Evolutionary conservation across 2,329 filamentous ascomycete genomes (phyloP).

Genomic region (Pleurostoma richardsiae): DNA sequence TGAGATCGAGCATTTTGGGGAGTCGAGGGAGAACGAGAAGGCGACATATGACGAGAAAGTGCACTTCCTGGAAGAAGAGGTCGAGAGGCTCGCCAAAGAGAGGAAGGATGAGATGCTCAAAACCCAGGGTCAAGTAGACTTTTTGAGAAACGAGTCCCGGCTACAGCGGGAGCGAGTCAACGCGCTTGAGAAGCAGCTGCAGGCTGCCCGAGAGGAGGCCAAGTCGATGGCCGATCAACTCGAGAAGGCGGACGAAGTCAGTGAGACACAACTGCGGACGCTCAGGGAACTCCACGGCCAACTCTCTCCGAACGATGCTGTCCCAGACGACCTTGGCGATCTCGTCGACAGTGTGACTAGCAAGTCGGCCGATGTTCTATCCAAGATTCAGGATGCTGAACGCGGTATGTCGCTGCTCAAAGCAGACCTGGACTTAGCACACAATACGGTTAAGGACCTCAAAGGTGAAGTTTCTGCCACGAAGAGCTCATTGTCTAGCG

Average conservation of each 20-base stretch:
- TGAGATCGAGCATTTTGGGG: slow-evolving; percentile 79
- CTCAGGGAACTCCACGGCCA: slow-evolving; percentile 56
- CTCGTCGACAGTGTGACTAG: slow-evolving; percentile 57
- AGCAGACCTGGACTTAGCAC: slow-evolving; percentile 58
- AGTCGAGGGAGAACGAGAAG: slow-evolving; percentile 78
- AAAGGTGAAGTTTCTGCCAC: slow-evolving; percentile 51
- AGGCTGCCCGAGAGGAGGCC: slow-evolving; percentile 48
- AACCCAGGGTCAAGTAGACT: slow-evolving; percentile 57
- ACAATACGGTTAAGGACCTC: slow-evolving; percentile 48
- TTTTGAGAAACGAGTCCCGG: slow-evolving; percentile 54
- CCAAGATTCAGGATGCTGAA: slow-evolving; percentile 56
- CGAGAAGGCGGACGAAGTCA: slow-evolving; percentile 43
- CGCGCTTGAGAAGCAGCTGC: slow-evolving; percentile 51
- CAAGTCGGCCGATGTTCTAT: slow-evolving; percentile 52
- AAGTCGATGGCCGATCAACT: slow-evolving; percentile 46
- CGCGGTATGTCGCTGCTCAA: slow-evolving; percentile 54
- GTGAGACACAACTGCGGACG: slow-evolving; percentile 45
- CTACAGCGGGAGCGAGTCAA: slow-evolving; percentile 56
- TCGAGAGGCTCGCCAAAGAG: slow-evolving; percentile 58
- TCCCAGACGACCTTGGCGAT: slow-evolving; percentile 51
- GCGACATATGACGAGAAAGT: slow-evolving; percentile 64
- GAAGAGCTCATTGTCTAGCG: slow-evolving; percentile 44
- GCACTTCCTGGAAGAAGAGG: slow-evolving; percentile 63
- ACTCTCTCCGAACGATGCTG: slow-evolving; percentile 44
- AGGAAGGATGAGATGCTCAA: slow-evolving; percentile 52